A percentile compares a stretch with the other conserved stretches of the same genome.
phyloP scores from a whole-genome alignment of 345 rosid species.

The Aquilaria yunnanensis region DNA sequence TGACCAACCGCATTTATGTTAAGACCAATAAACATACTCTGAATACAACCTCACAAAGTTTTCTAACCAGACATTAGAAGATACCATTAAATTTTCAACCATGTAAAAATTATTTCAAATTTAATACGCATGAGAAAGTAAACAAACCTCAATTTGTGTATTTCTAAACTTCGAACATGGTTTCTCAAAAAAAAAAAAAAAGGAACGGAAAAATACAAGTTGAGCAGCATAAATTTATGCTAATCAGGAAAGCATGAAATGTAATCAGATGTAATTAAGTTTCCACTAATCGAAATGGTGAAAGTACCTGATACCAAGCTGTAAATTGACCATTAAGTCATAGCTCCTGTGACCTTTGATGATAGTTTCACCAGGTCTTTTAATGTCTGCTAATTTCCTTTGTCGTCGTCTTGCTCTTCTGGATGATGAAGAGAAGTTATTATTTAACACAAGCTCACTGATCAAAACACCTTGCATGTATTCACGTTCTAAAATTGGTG shows the following conservation, averaged over 20 bases:
- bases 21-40: too few species aligned
- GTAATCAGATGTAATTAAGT: too few species aligned
- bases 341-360: constrained; percentile 97
- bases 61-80: too few species aligned
- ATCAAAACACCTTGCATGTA: constrained; percentile 98
- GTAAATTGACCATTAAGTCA: constrained; percentile 93
- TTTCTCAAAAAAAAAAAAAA: too few species aligned
- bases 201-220: constrained; percentile 9
- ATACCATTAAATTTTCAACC: constrained; percentile 6
- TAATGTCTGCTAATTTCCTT: constrained; percentile 65
- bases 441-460: constrained; percentile 75
- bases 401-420: constrained; percentile 74
- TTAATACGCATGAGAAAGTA: too few species aligned
- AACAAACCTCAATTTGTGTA: too few species aligned
- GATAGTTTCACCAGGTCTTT: constrained; percentile 91
- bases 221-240: neutral
- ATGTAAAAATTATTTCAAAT: neutral
- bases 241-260: too few species aligned
- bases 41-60: too few species aligned
- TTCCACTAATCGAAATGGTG: neutral
- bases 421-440: constrained; percentile 57
- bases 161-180: too few species aligned
- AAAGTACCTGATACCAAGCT: constrained; percentile 88
- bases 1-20: too few species aligned
- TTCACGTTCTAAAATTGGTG: constrained; percentile 84